phyloP scores from a whole-genome alignment of 2,329 filamentous ascomycete species.

The Xylariales sp. region DNA sequence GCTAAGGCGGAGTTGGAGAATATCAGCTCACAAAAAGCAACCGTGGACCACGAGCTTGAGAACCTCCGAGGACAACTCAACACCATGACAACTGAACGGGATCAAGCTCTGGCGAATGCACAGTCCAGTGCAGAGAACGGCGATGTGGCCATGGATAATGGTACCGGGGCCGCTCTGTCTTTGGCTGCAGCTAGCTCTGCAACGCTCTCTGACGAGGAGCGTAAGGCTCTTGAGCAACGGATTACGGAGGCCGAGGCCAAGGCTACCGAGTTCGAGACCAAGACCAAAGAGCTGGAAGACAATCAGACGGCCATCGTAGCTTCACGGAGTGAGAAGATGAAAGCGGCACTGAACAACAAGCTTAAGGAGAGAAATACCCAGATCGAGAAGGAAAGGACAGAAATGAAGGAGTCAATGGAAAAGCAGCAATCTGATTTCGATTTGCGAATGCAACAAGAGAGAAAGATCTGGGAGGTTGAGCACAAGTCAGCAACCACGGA shows the following conservation, averaged over 20 bases:
- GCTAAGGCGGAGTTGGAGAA: slow-evolving; percentile 59
- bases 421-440: slow-evolving; percentile 42
- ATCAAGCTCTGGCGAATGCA: slow-evolving; percentile 49
- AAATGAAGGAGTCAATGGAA: slow-evolving; percentile 45
- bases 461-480: slow-evolving; percentile 52
- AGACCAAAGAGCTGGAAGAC: slow-evolving; percentile 60
- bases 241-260: slow-evolving; percentile 56
- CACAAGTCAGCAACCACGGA: slow-evolving; percentile 1
- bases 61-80: slow-evolving; percentile 55
- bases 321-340: slow-evolving; percentile 64
- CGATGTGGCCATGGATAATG: slow-evolving; percentile 26
- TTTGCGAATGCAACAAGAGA: slow-evolving; percentile 57
- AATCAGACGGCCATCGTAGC: slow-evolving; percentile 58
- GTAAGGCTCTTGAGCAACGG: slow-evolving; percentile 57
- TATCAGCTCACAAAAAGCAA: slow-evolving; percentile 62
- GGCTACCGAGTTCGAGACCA: slow-evolving; percentile 60
- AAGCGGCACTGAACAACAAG: slow-evolving; percentile 62
- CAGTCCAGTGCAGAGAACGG: slow-evolving; percentile 22
- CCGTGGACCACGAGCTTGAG: slow-evolving; percentile 59
- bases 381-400: slow-evolving; percentile 38
- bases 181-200: slow-evolving; percentile 16
- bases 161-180: slow-evolving; percentile 15
- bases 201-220: slow-evolving; percentile 51
- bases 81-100: slow-evolving; percentile 57
- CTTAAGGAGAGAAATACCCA: slow-evolving; percentile 60